phyloP scores from a whole-genome alignment of 2,329 filamentous ascomycete genomes.

The Fonsecaea multimorphosa region DNA sequence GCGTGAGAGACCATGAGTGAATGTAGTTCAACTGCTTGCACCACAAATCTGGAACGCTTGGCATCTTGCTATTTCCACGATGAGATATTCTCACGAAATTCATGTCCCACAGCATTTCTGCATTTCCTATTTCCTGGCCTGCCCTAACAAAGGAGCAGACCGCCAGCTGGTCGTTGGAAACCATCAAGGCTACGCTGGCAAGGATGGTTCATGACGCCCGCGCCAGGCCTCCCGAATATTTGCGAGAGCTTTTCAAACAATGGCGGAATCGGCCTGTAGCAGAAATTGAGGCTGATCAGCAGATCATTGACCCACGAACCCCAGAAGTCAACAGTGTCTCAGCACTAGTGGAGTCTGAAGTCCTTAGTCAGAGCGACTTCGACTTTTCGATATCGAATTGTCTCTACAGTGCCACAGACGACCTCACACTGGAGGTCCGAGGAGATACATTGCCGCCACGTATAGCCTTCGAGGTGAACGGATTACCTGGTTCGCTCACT shows the following conservation, averaged over 20 bases:
- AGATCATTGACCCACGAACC: conserved; percentile 62
- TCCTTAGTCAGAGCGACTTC: background rate
- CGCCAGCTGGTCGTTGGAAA: background rate
- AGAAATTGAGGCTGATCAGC: conserved; percentile 50
- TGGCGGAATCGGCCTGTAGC: conserved; percentile 62
- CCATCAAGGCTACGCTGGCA: background rate
- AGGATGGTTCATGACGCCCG: conserved; percentile 65
- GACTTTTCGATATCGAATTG: background rate
- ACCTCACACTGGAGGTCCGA: background rate
- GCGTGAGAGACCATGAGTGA: background rate
- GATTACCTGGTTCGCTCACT: conserved; percentile 69
- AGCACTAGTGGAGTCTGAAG: background rate
- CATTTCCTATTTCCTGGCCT: background rate
- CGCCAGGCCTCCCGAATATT: conserved; percentile 72
- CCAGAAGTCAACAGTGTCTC: conserved; percentile 38
- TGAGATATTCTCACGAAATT: background rate
- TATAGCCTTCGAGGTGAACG: conserved; percentile 63
- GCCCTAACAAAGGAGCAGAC: background rate
- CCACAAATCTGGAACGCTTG: background rate
- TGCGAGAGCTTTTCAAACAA: conserved; percentile 76
- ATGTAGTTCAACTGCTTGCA: background rate
- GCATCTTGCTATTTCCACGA: background rate
- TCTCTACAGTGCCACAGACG: background rate
- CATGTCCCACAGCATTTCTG: background rate
- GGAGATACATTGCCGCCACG: background rate